Evolutionary conservation across 1,139 yeast genomes (phyloP), one percentile per base, ranked within the genome.

Genomic region (Diutina scorzettiae): DNA sequence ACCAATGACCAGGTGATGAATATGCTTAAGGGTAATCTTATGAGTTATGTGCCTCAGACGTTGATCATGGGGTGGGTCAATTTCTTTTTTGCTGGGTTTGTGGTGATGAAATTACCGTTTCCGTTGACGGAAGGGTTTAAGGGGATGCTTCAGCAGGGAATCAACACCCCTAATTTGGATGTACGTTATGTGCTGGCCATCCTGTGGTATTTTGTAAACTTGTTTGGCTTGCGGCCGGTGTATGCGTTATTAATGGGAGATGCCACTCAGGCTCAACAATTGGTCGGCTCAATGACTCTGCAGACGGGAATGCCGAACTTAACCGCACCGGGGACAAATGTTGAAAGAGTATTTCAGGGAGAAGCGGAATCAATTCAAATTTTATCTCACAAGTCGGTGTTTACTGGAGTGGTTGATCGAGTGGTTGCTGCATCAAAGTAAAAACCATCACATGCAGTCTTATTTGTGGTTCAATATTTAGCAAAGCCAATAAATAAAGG

Each of bases 1-100:
- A 69, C 78, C 21, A 73, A 81, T 51, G 96, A 87, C 43, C 77
- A 80, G n/a, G 63, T 87, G 67, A 72, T 81, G 73, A 72, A 70
- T 43, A 81, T 85, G 81, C 76, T 89, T 45, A 85, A 85, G 56
- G 80, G 81, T 4, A 89, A 86, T 54, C 65, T 86, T 52, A 78
- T 89, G 58, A 84, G 78, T 59, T 85, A 81, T 56, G 75, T 87
- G 17, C 96, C 97, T 1, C 97, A 91, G 61, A 86, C 96, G 0
- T 59, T 87, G 41, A 81, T 89, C 51, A 89, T 91, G 96, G 89
- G 89, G 51, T 91, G 96, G 96, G 91, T 89, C 49, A 86, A 86
- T 57, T 85, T 80, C 52, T 86, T 91, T 63, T 91, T 87, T 58
- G 87, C 93, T 7, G 97, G 96, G 1, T 86, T 87, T 53, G 82